Evolutionary conservation across 2,329 filamentous ascomycete genomes (phyloP), one percentile per base, ranked within the genome.

Genomic region (Aspergillus viridinutans): DNA sequence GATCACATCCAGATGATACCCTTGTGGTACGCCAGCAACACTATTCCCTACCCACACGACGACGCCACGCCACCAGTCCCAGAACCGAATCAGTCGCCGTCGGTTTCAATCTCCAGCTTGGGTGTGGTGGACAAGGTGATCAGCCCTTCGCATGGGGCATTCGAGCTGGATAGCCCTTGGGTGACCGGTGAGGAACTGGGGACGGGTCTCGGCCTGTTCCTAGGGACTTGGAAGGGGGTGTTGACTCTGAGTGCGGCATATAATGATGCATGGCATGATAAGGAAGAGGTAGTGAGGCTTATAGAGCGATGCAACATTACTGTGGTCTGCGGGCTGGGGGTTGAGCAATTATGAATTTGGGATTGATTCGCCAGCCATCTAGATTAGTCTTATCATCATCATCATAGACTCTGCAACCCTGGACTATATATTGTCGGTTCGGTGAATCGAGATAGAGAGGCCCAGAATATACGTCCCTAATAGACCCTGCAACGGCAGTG

Each of bases 161-260:
- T 79, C 1, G 63, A 69, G 10, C 57, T 74, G 0, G 50, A 67
- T 2, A 61, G 74, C 12, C 75, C 76, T 0, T 80, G 78, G 77
- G 76, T 79, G 0, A 78, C 76, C 0, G 77, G 77, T 0, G 78
- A 80, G 54, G 77, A 80, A 55, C 63, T 80, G 1, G 69, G 75
- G 0, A 79, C 73, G 65, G 65, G 63, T n/a, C 43, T 67, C 7
- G 67, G 65, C 0, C n/a, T 79, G n/a, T 80, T 76, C 40, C 57
- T 79, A 20, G 76, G 72, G 0, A 78, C 72, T 0, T 79, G 71
- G 53, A 63, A 67, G 3, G 73, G 70, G 0, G 57, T 62, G 35
- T n/a, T 79, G 47, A 69, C 64, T 0, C 57, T 79, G 21, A 79
- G 75, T 50, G 72, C 67, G 8, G 76, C 71, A 4, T 80, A 73